Percentiles rank a stretch among this genome's conserved stretches.
Evolutionary conservation across 78 protist genomes (phyloP).

Genomic region (Protostelium mycophagum): DNA sequence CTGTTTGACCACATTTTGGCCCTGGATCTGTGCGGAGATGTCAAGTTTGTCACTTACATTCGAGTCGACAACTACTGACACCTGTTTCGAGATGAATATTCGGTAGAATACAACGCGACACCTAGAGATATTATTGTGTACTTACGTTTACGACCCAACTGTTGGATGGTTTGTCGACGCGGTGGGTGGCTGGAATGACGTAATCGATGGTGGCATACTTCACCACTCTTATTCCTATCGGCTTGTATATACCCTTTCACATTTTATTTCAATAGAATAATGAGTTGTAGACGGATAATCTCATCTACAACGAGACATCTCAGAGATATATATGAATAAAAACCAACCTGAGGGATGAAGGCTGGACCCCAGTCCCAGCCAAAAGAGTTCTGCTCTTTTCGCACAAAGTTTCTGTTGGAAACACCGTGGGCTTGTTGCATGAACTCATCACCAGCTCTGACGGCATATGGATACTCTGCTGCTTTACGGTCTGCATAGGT

Average conservation of each 20-base stretch:
- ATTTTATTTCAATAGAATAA: too few relatives aligned
- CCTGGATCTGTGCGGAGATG: too few relatives aligned
- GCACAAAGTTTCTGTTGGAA: background rate
- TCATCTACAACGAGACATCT: too few relatives aligned
- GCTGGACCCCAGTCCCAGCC: constrained; percentile 59
- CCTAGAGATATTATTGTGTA: too few relatives aligned
- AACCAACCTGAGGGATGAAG: background rate
- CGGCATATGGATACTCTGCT: background rate
- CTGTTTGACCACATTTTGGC: too few relatives aligned
- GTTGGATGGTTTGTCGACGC: background rate
- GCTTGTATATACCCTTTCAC: constrained; percentile 22
- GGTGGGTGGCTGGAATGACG: background rate
- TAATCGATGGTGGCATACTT: background rate
- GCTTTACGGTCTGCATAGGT: background rate
- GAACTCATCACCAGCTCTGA: background rate
- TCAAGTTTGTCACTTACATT: too few relatives aligned
- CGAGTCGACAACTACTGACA: too few relatives aligned
- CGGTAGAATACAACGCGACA: too few relatives aligned
- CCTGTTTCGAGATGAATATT: too few relatives aligned
- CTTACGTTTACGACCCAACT: constrained; percentile 6
- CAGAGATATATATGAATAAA: too few relatives aligned
- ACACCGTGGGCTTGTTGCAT: background rate
- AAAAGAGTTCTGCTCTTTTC: background rate
- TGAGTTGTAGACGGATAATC: too few relatives aligned
- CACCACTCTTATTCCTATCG: background rate